Conservation (phyloP, 2,329 filamentous ascomycete genomes). For the Escovopsis sp. region DNA sequence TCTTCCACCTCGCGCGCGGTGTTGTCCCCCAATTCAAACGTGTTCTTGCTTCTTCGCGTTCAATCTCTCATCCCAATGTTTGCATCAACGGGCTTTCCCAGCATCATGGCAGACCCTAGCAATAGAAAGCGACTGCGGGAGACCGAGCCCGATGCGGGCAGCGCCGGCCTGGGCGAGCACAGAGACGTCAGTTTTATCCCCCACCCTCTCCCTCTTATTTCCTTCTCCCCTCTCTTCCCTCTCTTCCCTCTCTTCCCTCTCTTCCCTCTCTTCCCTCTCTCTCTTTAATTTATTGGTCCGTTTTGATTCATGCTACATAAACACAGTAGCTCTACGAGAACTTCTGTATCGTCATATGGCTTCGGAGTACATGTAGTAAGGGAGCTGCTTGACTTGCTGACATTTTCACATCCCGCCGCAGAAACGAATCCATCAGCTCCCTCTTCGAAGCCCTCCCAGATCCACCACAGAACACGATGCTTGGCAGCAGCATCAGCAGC, state of each 20-base stretch:
- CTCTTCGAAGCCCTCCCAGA: slow-evolving; percentile 30
- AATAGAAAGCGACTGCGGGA: slow-evolving; percentile 32
- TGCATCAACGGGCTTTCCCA: slow-evolving; percentile 18
- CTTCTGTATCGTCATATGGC: no score
- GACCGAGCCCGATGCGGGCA: slow-evolving; percentile 27
- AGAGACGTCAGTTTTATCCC: slow-evolving; percentile 26
- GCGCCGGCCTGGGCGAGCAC: slow-evolving; percentile 32
- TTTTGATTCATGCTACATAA: no score
- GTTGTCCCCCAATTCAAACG: no score
- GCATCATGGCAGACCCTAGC: slow-evolving; percentile 17
- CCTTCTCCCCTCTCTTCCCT: background rate
- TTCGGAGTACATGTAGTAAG: no score
- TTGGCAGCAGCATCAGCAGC: no score
- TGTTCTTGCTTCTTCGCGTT: no score
- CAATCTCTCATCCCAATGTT: slow-evolving; percentile 18
- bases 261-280: no score
- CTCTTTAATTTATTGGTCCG: no score
- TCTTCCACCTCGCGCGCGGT: no score
- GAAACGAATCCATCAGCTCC: slow-evolving; percentile 41
- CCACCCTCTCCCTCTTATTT: background rate
- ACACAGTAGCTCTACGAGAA: no score
- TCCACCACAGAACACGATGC: slow-evolving; percentile 17
- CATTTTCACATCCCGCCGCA: slow-evolving; percentile 14
- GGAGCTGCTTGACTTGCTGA: slow-evolving; percentile 7
- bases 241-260: background rate